Evolutionary conservation across 164 flowering plant species (phyloP), one percentile per base, ranked within the genome.

Genomic region (Aristolochia fimbriata): DNA sequence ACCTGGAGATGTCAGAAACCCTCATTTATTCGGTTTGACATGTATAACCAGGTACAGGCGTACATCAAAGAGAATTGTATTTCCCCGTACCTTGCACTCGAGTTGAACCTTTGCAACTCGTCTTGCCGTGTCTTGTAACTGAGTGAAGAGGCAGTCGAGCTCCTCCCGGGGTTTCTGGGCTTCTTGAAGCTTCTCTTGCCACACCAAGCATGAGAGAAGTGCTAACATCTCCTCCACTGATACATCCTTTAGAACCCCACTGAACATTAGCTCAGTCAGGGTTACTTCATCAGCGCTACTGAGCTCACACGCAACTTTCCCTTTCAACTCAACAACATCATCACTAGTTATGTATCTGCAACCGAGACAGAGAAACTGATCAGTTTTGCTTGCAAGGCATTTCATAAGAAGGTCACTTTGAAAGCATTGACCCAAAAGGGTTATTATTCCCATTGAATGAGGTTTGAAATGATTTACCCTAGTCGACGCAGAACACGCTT

Each of bases 281-380:
- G 91, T 91, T 71, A 94, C 74, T 73, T 94, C 99, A 52, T 94
- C 97, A 1, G 99, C 99, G 74, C 99, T 94, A 71, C 87, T 91
- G 61, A 94, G 88, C 68, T 94, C 97, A 69, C 95, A 85, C 51
- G 96, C 99, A 68, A 94, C 97, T 75, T 91, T 88, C 55, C 99
- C 99, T 65, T 94, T 94, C 79, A 88, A 71, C 74, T 90, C 89
- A 51, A 94, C 88, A 55, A 94, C 97, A 65, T 88, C 86, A 60
- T 85, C 97, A 55, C 84, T 78, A 17, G 96, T 86, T 11, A 80
- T 65, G 57, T 85, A 94, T 62, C 99, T 93, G 88, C 75, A 82
- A 55, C 49, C 37, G 15, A 30, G 8, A 9, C 15, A 45, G 25
- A 19, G 47, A 19, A 57, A 57, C 6, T 37, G 5, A 5, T 19